These are phyloP conservation scores for Yamadazyma endophytica DNA, from an alignment of 805 yeast genomes.

Conservation along the genomic window DNA sequence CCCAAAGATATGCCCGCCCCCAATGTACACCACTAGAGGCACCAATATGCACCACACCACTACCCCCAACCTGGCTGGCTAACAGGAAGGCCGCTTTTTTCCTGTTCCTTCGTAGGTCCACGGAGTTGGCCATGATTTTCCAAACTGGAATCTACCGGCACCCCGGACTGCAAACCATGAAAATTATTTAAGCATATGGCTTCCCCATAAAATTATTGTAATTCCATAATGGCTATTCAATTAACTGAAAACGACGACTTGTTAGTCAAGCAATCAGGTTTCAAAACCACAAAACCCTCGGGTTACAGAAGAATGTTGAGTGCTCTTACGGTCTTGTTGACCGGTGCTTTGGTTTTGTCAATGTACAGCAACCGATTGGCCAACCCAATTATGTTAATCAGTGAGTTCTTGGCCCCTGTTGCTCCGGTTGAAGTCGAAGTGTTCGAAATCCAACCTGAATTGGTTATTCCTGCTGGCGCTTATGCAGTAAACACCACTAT, in stretches of 20 bases:
- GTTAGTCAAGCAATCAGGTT: neutral
- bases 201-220: too few relatives aligned
- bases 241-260: slow-evolving; percentile 9
- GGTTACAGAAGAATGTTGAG: neutral
- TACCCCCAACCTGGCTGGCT: too few relatives aligned
- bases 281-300: neutral
- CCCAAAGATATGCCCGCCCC: too few relatives aligned
- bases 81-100: too few relatives aligned
- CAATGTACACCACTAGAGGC: too few relatives aligned
- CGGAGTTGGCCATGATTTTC: too few relatives aligned
- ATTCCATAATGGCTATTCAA: slow-evolving; percentile 7
- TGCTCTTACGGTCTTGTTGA: neutral
- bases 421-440: slow-evolving; percentile 5
- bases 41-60: too few relatives aligned
- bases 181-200: too few relatives aligned
- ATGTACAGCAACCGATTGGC: neutral
- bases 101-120: too few relatives aligned
- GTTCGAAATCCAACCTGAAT: slow-evolving; percentile 9
- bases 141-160: too few relatives aligned
- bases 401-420: neutral
- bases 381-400: neutral
- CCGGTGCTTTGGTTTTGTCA: neutral
- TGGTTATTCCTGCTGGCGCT: slow-evolving; percentile 2
- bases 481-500: slow-evolving; percentile 5
- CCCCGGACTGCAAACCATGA: too few relatives aligned